Base-by-base conservation (phyloP, 768 basidiomycete genomes). In the Pleurotus tuoliensis region DNA sequence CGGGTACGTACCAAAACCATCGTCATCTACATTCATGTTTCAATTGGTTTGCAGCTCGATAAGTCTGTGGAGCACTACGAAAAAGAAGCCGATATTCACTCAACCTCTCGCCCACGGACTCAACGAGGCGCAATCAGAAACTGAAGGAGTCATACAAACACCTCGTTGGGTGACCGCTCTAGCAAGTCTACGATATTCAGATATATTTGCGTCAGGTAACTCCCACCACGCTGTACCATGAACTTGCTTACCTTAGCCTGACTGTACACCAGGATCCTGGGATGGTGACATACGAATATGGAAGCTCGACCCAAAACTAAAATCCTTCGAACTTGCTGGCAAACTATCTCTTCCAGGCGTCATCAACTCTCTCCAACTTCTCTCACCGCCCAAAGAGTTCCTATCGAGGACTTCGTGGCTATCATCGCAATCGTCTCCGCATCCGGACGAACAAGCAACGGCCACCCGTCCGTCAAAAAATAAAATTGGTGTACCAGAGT, bases 81-180 rank as follows among this genome's bases (percentile, higher is more conserved):
- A 94, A 79, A 98, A 98, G 77, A 98, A 98, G 71, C 93, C 97
- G 0, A 74, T 96, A 44, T 97, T 91, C 71, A 92, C 88, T 0
- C 83, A 89, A 57, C 78, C 88, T 5, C 73, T 98, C 45, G 91
- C 93, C 3, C 97, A 99, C 68, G 97, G 97, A 4, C 71, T 94
- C 44, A 80, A 90, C 61, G 83, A 89, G 67, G 74, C 77, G 5
- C 70, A 78, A 12, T 90, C 88, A 1, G 82, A 88, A 56, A 84
- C 86, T 0, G 92, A 91, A 64, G 91, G 90, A 15, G 63, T 81
- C 38, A 79, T 96, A 44, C 79, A 78, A 45, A 88, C 86, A 24
- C 91, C 94, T 18, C 81, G 96, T 18, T 98, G 95, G 94, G 85
- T 99, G 66, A 96, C 93, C 1, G 80, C 92, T 0, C 72, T 98